Conservation (phyloP, 305 asterid genomes). For the Plantago lanceolata region DNA sequence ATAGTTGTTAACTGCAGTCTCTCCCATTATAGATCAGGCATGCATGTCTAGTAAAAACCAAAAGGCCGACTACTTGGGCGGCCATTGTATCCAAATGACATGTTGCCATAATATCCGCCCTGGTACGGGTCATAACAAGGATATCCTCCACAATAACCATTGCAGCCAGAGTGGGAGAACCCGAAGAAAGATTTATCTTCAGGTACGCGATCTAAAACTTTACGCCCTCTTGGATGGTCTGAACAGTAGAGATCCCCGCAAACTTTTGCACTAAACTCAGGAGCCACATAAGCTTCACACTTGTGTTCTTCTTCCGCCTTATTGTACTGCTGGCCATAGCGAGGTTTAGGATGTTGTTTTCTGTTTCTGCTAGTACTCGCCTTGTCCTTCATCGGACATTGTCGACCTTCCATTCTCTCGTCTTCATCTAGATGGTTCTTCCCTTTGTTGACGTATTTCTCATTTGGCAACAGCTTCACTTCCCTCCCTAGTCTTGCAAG, state of each 20-base stretch:
- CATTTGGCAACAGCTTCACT: constrained; percentile 30
- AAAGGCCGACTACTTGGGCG: constrained; percentile 24
- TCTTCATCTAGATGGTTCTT: not conserved
- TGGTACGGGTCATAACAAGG: constrained; percentile 18
- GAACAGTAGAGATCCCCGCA: constrained; percentile 29
- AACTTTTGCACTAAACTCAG: constrained; percentile 2
- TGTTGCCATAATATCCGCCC: not conserved
- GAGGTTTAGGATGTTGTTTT: constrained; percentile 6
- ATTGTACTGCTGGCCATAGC: constrained; percentile 19
- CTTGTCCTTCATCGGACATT: not conserved
- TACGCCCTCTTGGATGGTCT: constrained; percentile 22
- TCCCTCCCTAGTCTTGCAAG: constrained; percentile 30
- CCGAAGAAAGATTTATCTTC: constrained; percentile 23
- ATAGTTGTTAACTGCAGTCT: not conserved
- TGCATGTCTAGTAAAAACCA: not conserved
- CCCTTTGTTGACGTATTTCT: constrained; percentile 5
- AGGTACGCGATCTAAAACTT: constrained; percentile 19
- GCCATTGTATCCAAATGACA: constrained; percentile 13
- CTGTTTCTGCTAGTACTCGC: not conserved
- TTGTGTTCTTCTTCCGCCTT: constrained; percentile 29
- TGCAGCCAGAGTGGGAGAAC: constrained; percentile 1
- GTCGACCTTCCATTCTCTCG: not conserved
- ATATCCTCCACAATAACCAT: constrained; percentile 2
- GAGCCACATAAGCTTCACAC: constrained; percentile 25
- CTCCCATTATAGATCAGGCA: not conserved